Percentiles rank a stretch among this genome's conserved stretches.
Evolutionary conservation across 2,329 filamentous ascomycete genomes (phyloP).

Genomic region (Bertia moriformis): DNA sequence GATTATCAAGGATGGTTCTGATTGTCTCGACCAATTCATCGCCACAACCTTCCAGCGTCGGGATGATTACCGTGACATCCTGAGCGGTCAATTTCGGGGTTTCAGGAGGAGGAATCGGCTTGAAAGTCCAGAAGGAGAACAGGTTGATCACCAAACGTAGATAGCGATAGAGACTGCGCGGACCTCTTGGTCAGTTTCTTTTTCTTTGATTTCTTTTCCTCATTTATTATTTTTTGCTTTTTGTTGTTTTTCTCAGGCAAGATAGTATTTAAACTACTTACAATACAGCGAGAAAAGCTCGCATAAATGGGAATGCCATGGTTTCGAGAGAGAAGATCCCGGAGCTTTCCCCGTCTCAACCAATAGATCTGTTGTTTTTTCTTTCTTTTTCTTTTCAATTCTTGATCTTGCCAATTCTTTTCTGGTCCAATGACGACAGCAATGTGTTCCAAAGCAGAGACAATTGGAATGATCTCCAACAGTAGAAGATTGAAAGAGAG

Average conservation of each 20-base stretch:
- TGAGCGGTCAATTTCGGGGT: conserved; percentile 36
- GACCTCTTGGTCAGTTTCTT: too few species aligned
- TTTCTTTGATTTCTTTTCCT: too few species aligned
- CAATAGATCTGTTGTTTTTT: not conserved
- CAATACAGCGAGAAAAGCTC: not conserved
- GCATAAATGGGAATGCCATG: conserved; percentile 1
- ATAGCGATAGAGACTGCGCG: conserved; percentile 44
- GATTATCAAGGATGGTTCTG: conserved; percentile 28
- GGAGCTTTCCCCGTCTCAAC: not conserved
- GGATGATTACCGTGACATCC: conserved; percentile 54
- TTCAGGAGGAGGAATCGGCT: conserved; percentile 43
- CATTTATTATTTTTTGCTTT: too few species aligned
- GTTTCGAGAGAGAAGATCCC: not conserved
- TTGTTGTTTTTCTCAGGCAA: too few species aligned
- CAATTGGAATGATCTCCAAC: too few species aligned
- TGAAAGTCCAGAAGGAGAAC: conserved; percentile 46
- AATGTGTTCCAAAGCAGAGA: too few species aligned
- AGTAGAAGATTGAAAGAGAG: too few species aligned
- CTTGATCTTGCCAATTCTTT: too few species aligned
- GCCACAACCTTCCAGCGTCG: conserved; percentile 47
- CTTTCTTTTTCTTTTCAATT: too few species aligned
- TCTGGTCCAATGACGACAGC: too few species aligned
- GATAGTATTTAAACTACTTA: too few species aligned
- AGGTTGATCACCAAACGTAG: conserved; percentile 47
- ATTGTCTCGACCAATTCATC: conserved; percentile 46